These are phyloP conservation scores for Crithidia expoeki DNA, from an alignment of 208 protist species.

Conservation along the genomic window DNA sequence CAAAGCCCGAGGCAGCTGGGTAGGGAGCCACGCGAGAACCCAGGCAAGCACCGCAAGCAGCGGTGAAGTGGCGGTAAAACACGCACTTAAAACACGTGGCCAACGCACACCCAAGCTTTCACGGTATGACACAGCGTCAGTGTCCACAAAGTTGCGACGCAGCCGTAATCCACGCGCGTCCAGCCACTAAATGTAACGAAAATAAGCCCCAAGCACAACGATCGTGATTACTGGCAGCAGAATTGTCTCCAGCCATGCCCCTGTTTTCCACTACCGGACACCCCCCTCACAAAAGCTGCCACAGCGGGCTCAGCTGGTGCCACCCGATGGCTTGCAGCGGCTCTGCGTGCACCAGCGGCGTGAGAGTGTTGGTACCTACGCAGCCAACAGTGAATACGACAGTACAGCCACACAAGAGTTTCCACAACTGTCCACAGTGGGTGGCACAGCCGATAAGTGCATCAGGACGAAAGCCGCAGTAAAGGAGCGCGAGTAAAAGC, in stretches of 20 bases:
- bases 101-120: background rate
- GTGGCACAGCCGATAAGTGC: slow-evolving; percentile 10
- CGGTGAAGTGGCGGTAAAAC: background rate
- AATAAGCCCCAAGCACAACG: background rate
- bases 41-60: slow-evolving; percentile 19
- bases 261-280: slow-evolving; percentile 19
- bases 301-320: slow-evolving; percentile 11
- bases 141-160: background rate
- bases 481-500: slow-evolving; percentile 16
- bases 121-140: background rate
- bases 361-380: slow-evolving; percentile 14
- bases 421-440: slow-evolving; percentile 17
- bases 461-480: slow-evolving; percentile 11
- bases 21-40: slow-evolving; percentile 18
- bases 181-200: slow-evolving; percentile 8
- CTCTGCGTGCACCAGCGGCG: background rate
- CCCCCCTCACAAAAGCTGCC: slow-evolving; percentile 25
- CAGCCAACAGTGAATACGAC: slow-evolving; percentile 10
- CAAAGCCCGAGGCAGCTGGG: slow-evolving; percentile 26
- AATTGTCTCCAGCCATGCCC: slow-evolving; percentile 20
- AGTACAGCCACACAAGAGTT: background rate
- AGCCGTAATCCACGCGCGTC: background rate
- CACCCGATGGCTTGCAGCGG: slow-evolving; percentile 6
- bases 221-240: background rate
- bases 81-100: background rate